These are phyloP conservation scores for Rhodotorula graminis DNA, from an alignment of 768 basidiomycete species.

Conservation along the genomic window DNA sequence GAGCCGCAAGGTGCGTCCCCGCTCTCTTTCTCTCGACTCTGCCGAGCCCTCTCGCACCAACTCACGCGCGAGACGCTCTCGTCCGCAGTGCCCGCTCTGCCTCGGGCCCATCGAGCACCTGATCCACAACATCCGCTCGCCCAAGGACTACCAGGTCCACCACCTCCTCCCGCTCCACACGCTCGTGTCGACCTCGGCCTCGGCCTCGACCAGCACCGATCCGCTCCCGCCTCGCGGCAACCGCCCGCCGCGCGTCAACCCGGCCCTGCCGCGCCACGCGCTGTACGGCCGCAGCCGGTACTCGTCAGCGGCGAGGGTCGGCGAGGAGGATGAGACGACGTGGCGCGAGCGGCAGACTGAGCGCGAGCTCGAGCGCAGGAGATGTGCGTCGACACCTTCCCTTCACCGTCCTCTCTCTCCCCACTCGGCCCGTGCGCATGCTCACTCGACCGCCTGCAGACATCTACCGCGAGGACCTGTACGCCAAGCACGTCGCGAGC, in stretches of 20 bases:
- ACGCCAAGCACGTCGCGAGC: constrained; percentile 42
- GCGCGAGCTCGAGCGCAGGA: constrained; percentile 38
- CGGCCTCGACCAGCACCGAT: background rate
- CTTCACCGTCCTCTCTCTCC: too few species aligned
- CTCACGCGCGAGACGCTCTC: background rate
- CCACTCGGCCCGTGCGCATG: too few species aligned
- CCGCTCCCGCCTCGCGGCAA: background rate
- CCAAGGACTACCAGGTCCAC: constrained; percentile 27
- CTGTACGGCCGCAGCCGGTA: constrained; percentile 27
- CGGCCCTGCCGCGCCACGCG: constrained; percentile 28
- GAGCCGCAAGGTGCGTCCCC: constrained; percentile 21
- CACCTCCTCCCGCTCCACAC: constrained; percentile 33
- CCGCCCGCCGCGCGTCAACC: background rate
- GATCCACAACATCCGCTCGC: constrained; percentile 33
- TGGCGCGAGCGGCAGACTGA: constrained; percentile 30
- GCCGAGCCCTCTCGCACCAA: background rate
- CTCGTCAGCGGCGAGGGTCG: background rate
- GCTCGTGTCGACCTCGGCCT: constrained; percentile 1
- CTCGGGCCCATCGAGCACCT: constrained; percentile 37
- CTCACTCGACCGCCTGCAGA: background rate
- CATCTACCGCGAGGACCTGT: constrained; percentile 40
- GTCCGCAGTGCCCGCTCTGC: constrained; percentile 35
- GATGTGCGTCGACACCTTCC: background rate
- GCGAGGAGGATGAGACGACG: constrained; percentile 12
- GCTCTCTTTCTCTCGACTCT: too few species aligned